phyloP scores from a whole-genome alignment of 1,284 basidiomycete species.

The Ustilago cynodontis region DNA sequence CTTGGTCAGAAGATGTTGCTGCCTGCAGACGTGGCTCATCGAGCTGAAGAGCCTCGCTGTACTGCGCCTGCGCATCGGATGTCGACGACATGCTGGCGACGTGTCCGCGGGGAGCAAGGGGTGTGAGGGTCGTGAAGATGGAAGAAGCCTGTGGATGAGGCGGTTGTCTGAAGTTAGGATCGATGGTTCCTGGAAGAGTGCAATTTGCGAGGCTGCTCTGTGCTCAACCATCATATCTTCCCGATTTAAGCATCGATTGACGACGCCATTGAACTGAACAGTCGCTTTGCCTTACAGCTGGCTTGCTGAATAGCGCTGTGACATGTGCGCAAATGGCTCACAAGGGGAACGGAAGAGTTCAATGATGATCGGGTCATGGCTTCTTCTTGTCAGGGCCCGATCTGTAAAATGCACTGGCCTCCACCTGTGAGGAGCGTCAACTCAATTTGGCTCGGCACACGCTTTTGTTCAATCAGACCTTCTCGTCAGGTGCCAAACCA shows the following conservation, averaged over 20 bases:
- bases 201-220: too few species aligned
- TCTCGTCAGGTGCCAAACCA: constrained; percentile 1
- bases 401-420: constrained; percentile 37
- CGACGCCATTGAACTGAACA: too few species aligned
- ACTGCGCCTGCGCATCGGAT: constrained; percentile 27
- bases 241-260: too few species aligned
- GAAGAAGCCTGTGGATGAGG: too few species aligned
- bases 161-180: too few species aligned
- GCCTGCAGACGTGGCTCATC: constrained; percentile 54
- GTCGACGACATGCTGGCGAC: constrained; percentile 19
- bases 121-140: too few species aligned
- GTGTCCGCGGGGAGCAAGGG: too few species aligned
- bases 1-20: constrained; percentile 77
- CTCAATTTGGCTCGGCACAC: not conserved
- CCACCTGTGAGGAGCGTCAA: constrained; percentile 30
- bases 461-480: not conserved
- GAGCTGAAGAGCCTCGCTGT: constrained; percentile 39
- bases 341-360: not conserved
- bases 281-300: too few species aligned
- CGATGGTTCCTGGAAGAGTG: too few species aligned
- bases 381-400: constrained; percentile 10
- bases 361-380: not conserved
- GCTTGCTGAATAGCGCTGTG: too few species aligned
- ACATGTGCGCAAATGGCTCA: not conserved
- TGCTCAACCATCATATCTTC: too few species aligned